These are phyloP conservation scores for Leishmania martiniquensis DNA, from an alignment of 208 protist genomes.

Conservation along the genomic window DNA sequence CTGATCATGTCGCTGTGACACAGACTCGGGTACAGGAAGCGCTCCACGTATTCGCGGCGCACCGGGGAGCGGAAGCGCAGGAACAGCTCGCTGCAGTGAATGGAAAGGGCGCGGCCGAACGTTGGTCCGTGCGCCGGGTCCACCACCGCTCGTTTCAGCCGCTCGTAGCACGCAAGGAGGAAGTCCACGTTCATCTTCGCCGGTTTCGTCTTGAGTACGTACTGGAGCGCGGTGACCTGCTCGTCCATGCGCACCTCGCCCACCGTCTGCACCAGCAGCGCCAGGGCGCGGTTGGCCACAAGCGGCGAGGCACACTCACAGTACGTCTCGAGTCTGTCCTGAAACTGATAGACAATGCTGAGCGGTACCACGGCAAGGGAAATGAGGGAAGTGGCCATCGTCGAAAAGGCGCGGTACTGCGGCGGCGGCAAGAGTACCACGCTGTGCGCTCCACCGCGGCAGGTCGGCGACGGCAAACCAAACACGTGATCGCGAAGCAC, in stretches of 20 bases:
- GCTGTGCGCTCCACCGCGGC: conserved; percentile 71
- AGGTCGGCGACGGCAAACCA: conserved; percentile 83
- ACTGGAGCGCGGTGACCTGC: conserved; percentile 80
- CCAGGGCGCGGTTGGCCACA: conserved; percentile 80
- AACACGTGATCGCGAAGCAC: conserved; percentile 87
- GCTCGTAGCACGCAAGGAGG: conserved; percentile 89
- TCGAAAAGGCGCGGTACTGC: conserved; percentile 86
- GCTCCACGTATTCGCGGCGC: conserved; percentile 89
- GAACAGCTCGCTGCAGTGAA: conserved; percentile 90
- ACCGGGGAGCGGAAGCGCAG: conserved; percentile 90
- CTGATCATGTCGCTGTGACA: conserved; percentile 75
- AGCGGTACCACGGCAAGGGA: conserved; percentile 59
- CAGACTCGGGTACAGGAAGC: conserved; percentile 89
- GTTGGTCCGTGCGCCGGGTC: conserved; percentile 69
- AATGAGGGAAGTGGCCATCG: conserved; percentile 65
- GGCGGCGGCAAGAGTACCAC: conserved; percentile 81
- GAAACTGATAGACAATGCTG: conserved; percentile 85
- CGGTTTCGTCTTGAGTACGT: conserved; percentile 77
- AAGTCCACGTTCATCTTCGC: conserved; percentile 88
- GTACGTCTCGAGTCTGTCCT: conserved; percentile 74
- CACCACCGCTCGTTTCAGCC: conserved; percentile 75
- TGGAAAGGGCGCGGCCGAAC: conserved; percentile 78
- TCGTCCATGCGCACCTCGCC: conserved; percentile 72
- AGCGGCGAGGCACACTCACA: conserved; percentile 74
- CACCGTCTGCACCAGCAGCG: conserved; percentile 79